Evolutionary conservation across 2,329 filamentous ascomycete genomes (phyloP).

Genomic region (Fusarium chlamydosporum): DNA sequence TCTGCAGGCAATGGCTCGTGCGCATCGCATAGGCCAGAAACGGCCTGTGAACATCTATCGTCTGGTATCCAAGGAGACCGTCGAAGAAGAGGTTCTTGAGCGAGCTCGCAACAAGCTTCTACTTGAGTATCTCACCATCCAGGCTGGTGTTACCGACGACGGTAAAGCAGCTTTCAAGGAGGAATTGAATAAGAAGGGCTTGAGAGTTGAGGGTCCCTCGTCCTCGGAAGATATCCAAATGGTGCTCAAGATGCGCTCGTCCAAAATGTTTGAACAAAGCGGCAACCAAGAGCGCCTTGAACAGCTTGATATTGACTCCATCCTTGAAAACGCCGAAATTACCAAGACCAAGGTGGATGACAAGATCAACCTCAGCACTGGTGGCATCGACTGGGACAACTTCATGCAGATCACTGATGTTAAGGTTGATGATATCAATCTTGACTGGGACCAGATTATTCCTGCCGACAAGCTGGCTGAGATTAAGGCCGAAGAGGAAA

Average conservation of each 20-base stretch:
- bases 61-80: constrained; percentile 96
- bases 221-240: constrained; percentile 95
- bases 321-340: constrained; percentile 95
- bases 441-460: constrained; percentile 99
- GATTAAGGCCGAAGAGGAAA: constrained; percentile 90
- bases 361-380: constrained; percentile 90
- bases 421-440: constrained; percentile 83
- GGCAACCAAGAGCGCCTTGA: constrained; percentile 97
- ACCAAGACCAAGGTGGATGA: constrained; percentile 97
- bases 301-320: constrained; percentile 96
- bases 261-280: constrained; percentile 98
- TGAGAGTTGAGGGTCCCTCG: constrained; percentile 82
- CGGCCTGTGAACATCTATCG: constrained; percentile 96
- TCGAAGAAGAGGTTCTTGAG: constrained; percentile 97
- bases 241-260: constrained; percentile 97
- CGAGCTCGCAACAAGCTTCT: constrained; percentile 97
- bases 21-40: constrained; percentile 97
- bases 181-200: constrained; percentile 83
- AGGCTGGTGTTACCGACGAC: constrained; percentile 95
- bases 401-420: constrained; percentile 99
- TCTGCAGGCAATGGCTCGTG: constrained; percentile 97
- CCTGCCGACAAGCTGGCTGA: constrained; percentile 91
- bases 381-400: constrained; percentile 86
- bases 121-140: constrained; percentile 96
- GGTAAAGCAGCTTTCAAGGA: constrained; percentile 83